A percentile compares a stretch with the other conserved stretches of the same genome.
These are phyloP conservation scores for Pestalotiopsis sp. DNA, from an alignment of 2,329 filamentous ascomycete genomes.

Conservation along the genomic window DNA sequence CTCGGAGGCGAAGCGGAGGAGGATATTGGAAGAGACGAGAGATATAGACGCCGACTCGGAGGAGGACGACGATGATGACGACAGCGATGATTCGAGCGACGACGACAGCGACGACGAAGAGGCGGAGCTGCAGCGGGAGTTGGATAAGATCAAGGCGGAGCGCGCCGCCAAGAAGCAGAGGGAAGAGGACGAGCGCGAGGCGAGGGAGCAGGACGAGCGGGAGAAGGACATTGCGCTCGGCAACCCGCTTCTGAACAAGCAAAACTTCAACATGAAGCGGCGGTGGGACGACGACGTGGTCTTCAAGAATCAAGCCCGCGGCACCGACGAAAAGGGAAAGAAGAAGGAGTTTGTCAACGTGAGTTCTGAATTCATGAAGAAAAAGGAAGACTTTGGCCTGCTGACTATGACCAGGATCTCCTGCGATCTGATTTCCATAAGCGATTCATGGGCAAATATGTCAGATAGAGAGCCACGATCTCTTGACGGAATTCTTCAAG, in stretches of 20 bases:
- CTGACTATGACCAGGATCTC: conserved; percentile 61
- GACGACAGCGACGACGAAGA: conserved; percentile 71
- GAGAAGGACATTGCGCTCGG: conserved; percentile 89
- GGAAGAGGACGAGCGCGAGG: conserved; percentile 80
- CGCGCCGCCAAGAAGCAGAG: conserved; percentile 77
- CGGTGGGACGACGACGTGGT: conserved; percentile 98
- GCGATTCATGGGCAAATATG: conserved; percentile 83
- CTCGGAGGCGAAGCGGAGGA: conserved; percentile 76
- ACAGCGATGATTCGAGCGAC: conserved; percentile 51
- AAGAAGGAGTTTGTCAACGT: conserved; percentile 97
- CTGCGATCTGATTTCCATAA: conserved; percentile 96
- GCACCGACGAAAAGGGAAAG: conserved; percentile 86
- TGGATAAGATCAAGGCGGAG: conserved; percentile 92
- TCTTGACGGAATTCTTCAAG: background rate
- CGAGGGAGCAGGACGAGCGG: conserved; percentile 76
- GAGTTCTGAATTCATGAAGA: conserved; percentile 33
- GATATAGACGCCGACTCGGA: conserved; percentile 83
- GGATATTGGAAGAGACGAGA: conserved; percentile 83
- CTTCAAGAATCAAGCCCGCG: conserved; percentile 97
- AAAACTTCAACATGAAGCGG: conserved; percentile 87
- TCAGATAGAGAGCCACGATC: conserved; percentile 42
- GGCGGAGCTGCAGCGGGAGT: conserved; percentile 84
- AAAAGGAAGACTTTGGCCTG: background rate
- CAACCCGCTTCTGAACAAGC: conserved; percentile 87
- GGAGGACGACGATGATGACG: conserved; percentile 58